Conservation (phyloP, 257 asterid species). For the Coffea eugenioides region DNA sequence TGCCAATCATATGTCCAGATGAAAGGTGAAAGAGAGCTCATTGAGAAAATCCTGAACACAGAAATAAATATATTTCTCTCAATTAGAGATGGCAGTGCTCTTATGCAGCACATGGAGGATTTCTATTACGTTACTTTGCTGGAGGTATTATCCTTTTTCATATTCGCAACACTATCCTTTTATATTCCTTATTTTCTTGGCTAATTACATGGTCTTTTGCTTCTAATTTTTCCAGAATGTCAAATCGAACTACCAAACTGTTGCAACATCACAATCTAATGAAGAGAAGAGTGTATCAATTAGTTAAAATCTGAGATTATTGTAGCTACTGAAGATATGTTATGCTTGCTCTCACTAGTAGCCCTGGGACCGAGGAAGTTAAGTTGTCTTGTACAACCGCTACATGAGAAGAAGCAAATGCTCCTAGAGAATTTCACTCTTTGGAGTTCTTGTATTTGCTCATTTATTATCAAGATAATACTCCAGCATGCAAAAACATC, state of each 20-base stretch:
- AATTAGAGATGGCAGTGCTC: slow-evolving; percentile 98
- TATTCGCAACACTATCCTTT: not conserved
- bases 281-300: slow-evolving; percentile 39
- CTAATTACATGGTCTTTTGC: not conserved
- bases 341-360: no score
- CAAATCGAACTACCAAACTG: slow-evolving; percentile 59
- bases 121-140: slow-evolving; percentile 81
- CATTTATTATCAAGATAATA: not conserved
- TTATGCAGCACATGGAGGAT: slow-evolving; percentile 99
- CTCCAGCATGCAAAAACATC: not conserved
- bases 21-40: slow-evolving; percentile 92
- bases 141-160: slow-evolving; percentile 51
- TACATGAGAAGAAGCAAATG: not conserved
- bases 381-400: not conserved
- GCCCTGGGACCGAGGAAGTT: not conserved
- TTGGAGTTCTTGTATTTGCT: not conserved
- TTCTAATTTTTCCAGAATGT: slow-evolving; percentile 50
- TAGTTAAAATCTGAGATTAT: not conserved
- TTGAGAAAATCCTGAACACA: slow-evolving; percentile 89
- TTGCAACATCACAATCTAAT: slow-evolving; percentile 39
- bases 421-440: not conserved
- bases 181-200: not conserved
- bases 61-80: slow-evolving; percentile 86
- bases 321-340: not conserved
- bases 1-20: slow-evolving; percentile 44